Conservation (phyloP, 2,329 filamentous ascomycete species). For the Claviceps pazoutovae region DNA sequence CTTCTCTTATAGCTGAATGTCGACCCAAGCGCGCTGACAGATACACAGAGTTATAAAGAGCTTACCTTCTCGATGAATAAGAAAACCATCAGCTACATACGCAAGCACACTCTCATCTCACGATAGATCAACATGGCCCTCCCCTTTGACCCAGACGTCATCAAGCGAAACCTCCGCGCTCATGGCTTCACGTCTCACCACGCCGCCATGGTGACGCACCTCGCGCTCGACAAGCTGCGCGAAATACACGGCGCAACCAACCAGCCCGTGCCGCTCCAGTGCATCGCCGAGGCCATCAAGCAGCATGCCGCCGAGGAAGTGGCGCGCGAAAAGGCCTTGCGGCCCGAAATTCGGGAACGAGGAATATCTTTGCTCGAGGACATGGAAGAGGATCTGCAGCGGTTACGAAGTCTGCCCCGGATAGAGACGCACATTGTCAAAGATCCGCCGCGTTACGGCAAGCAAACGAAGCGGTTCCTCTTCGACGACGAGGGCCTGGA, state of each 20-base stretch:
- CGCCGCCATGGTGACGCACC: slow-evolving; percentile 10
- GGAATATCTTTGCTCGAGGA: slow-evolving; percentile 7
- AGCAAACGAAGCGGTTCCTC: slow-evolving; percentile 14
- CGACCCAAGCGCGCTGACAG: too few relatives aligned
- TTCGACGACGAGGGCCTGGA: slow-evolving; percentile 15
- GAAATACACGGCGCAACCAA: slow-evolving; percentile 5
- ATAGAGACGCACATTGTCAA: slow-evolving; percentile 5
- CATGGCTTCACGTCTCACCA: slow-evolving; percentile 10
- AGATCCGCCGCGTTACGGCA: slow-evolving; percentile 6
- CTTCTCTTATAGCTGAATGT: too few relatives aligned
- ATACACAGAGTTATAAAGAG: not conserved
- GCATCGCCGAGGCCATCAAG: slow-evolving; percentile 12
- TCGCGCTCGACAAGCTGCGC: slow-evolving; percentile 11
- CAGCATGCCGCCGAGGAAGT: slow-evolving; percentile 9
- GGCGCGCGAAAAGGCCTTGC: slow-evolving; percentile 3
- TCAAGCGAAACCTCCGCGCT: slow-evolving; percentile 9
- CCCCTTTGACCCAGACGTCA: slow-evolving; percentile 8
- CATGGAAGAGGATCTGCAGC: slow-evolving; percentile 6
- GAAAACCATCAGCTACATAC: not conserved
- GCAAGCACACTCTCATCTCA: not conserved
- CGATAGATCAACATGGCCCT: slow-evolving; percentile 5
- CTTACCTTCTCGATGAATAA: not conserved
- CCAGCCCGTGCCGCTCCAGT: slow-evolving; percentile 7
- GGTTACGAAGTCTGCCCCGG: not conserved
- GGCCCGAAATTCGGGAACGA: slow-evolving; percentile 1